Percentiles rank a stretch among this genome's conserved stretches.
Evolutionary conservation across 768 basidiomycete genomes (phyloP).

Genomic region (Podaxis carcinomalis): DNA sequence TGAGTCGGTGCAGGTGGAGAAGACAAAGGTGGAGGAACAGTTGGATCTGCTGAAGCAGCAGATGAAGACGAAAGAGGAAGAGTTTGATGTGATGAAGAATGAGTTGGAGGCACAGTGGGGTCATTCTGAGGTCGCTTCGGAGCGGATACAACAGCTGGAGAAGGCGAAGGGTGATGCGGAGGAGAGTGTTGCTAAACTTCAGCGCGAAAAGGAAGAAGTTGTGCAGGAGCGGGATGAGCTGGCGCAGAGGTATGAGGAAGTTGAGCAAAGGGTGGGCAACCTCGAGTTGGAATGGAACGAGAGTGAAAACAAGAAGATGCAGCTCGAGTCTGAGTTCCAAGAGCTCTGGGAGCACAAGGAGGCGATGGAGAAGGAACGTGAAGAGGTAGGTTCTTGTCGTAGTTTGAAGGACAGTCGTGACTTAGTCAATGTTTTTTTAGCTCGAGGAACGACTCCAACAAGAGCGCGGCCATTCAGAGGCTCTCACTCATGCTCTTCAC

Average conservation of each 20-base stretch:
- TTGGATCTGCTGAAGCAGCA: slow-evolving; percentile 36
- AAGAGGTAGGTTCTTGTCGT: slow-evolving; percentile 36
- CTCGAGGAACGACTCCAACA: slow-evolving; percentile 49
- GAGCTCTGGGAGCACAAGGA: slow-evolving; percentile 50
- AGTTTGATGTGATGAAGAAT: slow-evolving; percentile 44
- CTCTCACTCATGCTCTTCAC: slow-evolving; percentile 43
- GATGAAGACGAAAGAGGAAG: slow-evolving; percentile 38
- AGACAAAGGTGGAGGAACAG: slow-evolving; percentile 38
- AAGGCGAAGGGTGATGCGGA: slow-evolving; percentile 26
- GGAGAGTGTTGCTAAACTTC: slow-evolving; percentile 21
- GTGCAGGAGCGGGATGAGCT: slow-evolving; percentile 36
- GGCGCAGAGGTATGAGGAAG: slow-evolving; percentile 33
- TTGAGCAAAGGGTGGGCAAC: slow-evolving; percentile 36
- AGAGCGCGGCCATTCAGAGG: slow-evolving; percentile 47
- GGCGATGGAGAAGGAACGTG: slow-evolving; percentile 50
- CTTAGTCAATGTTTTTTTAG: slow-evolving; percentile 24
- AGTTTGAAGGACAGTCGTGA: neutral
- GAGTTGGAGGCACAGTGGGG: slow-evolving; percentile 75
- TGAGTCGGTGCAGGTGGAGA: slow-evolving; percentile 41
- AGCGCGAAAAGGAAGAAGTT: slow-evolving; percentile 23
- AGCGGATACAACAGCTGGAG: slow-evolving; percentile 37
- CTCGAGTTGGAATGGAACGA: slow-evolving; percentile 57
- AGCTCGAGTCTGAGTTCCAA: slow-evolving; percentile 53
- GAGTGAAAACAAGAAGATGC: slow-evolving; percentile 48
- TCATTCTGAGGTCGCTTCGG: slow-evolving; percentile 52